Evolutionary conservation across 345 rosid genomes (phyloP), one percentile per base, ranked within the genome.

Genomic region (Hibiscus tridactylites): DNA sequence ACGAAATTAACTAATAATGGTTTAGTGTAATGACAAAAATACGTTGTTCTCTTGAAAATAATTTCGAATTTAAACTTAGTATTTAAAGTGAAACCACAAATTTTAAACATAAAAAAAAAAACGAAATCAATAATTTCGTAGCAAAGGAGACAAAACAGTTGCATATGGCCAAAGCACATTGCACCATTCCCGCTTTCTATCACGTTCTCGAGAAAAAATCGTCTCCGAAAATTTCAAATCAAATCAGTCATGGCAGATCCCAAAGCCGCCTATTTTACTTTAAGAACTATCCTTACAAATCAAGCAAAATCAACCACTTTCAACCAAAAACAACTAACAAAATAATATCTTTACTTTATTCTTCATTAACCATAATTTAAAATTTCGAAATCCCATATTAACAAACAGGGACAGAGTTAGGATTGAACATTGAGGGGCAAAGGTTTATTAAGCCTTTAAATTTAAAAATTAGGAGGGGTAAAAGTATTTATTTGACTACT

Each of bases 211-310:
- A 15, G 54, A 46, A 54, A 44, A 65, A 65, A 65, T 33, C 69
- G 60, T 54, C 56, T 58, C 65, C 58, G 11, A 44, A 5, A 76
- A 70, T 6, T 70, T 56, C 53, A 50, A 35, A 16, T 29, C 58
- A 64, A 56, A 4, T 17, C 9, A 19, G 19, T 15, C 1, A 19
- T n/a, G 16, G 33, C 53, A 68, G 21, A 71, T 78, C 75, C 77
- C 69, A 70, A 73, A 75, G 78, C 75, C 75, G 65, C 67, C 76
- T 26, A 54, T 58, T 73, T 49, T 72, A 78, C 74, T 75, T 31
- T 73, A 17, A 62, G 12, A 65, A 39, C 1, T 0, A 50, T 50
- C 17, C 17, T 50, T 50, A 16, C 19, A 50, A 50, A 50, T 50
- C 56, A 8, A 63, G 56, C n/a, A 49, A 42, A 59, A 69, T 70